These are phyloP conservation scores for Ciborinia camelliae DNA, from an alignment of 2,329 filamentous ascomycete species.

Conservation along the genomic window DNA sequence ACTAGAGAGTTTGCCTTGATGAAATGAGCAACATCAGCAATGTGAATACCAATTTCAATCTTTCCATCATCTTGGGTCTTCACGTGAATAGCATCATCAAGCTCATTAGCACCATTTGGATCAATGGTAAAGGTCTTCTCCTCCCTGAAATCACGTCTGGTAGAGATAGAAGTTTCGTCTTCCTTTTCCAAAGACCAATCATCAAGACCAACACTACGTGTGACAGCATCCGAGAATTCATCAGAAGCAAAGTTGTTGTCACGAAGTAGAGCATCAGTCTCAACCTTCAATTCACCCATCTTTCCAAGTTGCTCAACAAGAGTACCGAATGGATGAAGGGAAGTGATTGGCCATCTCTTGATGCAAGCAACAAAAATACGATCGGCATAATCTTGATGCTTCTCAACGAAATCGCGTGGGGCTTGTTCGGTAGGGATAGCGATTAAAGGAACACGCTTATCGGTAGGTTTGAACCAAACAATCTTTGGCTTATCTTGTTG, in stretches of 20 bases:
- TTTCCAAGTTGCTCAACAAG: conserved; percentile 94
- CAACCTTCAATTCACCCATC: conserved; percentile 96
- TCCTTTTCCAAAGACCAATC: conserved; percentile 88
- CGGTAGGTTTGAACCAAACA: conserved; percentile 99
- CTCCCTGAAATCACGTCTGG: conserved; percentile 83
- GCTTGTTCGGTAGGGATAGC: conserved; percentile 98
- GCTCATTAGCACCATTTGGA: conserved; percentile 79
- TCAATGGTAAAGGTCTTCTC: conserved; percentile 92
- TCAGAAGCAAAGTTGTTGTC: conserved; percentile 99
- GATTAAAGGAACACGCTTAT: conserved; percentile 97
- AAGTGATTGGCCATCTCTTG: conserved; percentile 99
- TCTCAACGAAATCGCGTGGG: conserved; percentile 95
- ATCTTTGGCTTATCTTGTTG: conserved; percentile 98
- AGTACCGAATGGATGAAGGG: conserved; percentile 97
- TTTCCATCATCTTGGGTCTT: conserved; percentile 79
- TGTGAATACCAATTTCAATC: conserved; percentile 91
- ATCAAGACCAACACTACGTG: conserved; percentile 87
- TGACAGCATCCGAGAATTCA: conserved; percentile 93
- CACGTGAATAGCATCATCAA: conserved; percentile 90
- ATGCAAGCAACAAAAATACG: conserved; percentile 98
- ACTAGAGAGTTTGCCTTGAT: conserved; percentile 94
- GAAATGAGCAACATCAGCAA: conserved; percentile 93
- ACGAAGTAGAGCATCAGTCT: conserved; percentile 92
- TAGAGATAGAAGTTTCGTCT: conserved; percentile 67
- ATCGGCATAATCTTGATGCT: conserved; percentile 95